Base-by-base conservation (phyloP, 495 filamentous ascomycete genomes). In the Opeltia flavorubescens region DNA sequence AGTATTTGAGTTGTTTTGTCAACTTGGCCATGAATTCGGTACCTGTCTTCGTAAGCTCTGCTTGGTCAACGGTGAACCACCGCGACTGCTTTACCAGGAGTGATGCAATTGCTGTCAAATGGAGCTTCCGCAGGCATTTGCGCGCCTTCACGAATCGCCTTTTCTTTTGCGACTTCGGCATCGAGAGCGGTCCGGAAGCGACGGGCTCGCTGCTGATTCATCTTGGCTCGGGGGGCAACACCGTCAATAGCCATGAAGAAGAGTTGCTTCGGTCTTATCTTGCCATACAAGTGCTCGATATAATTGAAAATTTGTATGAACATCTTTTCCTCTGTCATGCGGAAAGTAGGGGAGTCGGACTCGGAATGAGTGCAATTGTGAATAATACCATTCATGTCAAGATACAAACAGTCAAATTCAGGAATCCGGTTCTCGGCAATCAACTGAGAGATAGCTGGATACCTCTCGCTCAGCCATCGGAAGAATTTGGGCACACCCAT, bases 241-340 rank as follows among this genome's bases (percentile, higher is more conserved):
- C 91, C 91, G 59, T 99, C 93, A 46, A 99, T 86, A 8, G 93
- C 93, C 93, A 99, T 95, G 67, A 95, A 99, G 64, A 99, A 99
- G 11, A 99, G 74, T 67, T 94, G 79, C 66, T 94, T 89, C 2
- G 93, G 93, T 62, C 95, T 95, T 52, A 99, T 99, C 66, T 95
- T 96, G 43, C 89, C 88, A 56, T 93, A 99, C 8, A 99, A 67
- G 69, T 99, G 93, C 64, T 99, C 93, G 51, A 99, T 96, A 61
- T 99, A 99, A 66, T 96, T 96, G 75, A 99, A 99, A 50, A 99
- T 99, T 20, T 85, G 83, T 51, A 96, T 95, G 63, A 96, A 96
- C 89, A 95, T 95, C 63, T 94, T 82, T 60, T 96, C 93, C 60
- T 99, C 93, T 39, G 81, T 86, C 72, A 99, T 83, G 42, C 89